Base-by-base conservation (phyloP, 1,139 yeast genomes). In the Pichia sp. region DNA sequence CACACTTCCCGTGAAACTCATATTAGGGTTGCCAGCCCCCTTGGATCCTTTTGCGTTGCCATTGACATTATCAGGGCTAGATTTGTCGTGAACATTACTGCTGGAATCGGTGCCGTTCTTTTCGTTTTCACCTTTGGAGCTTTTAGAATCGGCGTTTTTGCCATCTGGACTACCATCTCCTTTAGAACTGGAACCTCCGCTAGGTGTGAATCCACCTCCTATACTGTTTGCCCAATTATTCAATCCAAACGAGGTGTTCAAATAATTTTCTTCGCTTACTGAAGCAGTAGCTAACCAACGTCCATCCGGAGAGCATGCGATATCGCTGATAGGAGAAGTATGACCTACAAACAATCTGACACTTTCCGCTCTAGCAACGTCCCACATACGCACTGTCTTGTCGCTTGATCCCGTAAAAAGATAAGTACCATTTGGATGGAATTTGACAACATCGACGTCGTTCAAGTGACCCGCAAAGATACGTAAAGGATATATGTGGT, bases 371-470 rank as follows among this genome's bases (percentile, higher is more conserved):
- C 84, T 80, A 48, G 85, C 82, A 34, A 95, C 83, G 69, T 95
- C 99, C 99, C 99, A 95, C 97, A 95, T 88, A 60, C 99, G 78
- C 65, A 96, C 86, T 0, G 98, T 89, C 71, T 89, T 88, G 70
- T 95, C 99, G 55, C 93, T 82, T 4, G 96, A 89, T 1, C 99
- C 99, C 0, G 99, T 91, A 62, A 93, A 85, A 6, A 93, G 84
- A 65, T 95, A 93, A 48, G 91, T 86, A 19, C 96, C 90, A 67
- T 95, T 95, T 22, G 99, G 99, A 71, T 95, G 99, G 78, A 93
- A 95, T 47, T 85, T 85, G 41, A 93, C 96, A 62, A 93, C 83
- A 66, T 95, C 99, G 43, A 95, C 99, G 71, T 95, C 99, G 64
- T 90, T 87, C 61, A 91, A 79, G 70, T 95, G 99, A 0, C 99